These are phyloP conservation scores for Leccinum disarticulatum DNA, from an alignment of 768 basidiomycete genomes.

Conservation along the genomic window DNA sequence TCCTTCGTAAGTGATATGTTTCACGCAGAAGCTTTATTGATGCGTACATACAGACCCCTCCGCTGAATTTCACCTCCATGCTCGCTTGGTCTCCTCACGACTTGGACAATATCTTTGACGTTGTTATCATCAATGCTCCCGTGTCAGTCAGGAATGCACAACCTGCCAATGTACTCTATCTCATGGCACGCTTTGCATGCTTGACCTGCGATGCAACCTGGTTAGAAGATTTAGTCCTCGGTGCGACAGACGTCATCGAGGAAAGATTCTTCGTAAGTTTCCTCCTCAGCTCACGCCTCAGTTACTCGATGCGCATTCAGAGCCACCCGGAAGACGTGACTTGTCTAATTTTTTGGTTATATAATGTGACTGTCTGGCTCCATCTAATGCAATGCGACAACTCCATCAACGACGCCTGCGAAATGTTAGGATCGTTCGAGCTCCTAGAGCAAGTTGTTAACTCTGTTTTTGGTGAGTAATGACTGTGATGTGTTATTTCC, in stretches of 20 bases:
- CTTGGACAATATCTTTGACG: slow-evolving; percentile 76
- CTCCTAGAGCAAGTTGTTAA: slow-evolving; percentile 92
- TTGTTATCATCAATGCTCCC: slow-evolving; percentile 74
- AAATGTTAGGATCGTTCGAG: slow-evolving; percentile 79
- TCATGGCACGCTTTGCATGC: slow-evolving; percentile 91
- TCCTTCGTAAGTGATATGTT: slow-evolving; percentile 42
- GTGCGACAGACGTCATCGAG: slow-evolving; percentile 90
- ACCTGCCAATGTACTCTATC: slow-evolving; percentile 89
- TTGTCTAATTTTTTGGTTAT: slow-evolving; percentile 90
- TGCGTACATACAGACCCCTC: slow-evolving; percentile 55
- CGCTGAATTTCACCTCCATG: slow-evolving; percentile 79
- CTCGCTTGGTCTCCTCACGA: slow-evolving; percentile 87
- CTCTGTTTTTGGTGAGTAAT: slow-evolving; percentile 80
- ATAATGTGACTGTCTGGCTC: slow-evolving; percentile 87
- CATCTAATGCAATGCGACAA: slow-evolving; percentile 88
- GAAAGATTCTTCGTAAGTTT: slow-evolving; percentile 84
- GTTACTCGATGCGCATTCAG: slow-evolving; percentile 41
- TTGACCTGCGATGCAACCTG: slow-evolving; percentile 87
- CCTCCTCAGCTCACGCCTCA: slow-evolving; percentile 3
- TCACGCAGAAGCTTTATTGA: slow-evolving; percentile 4
- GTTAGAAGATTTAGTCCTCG: slow-evolving; percentile 90
- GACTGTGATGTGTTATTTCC: background rate
- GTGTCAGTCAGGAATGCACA: slow-evolving; percentile 73
- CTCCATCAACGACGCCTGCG: slow-evolving; percentile 75
- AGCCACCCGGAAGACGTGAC: slow-evolving; percentile 81